Base-by-base conservation (phyloP, 2,329 filamentous ascomycete genomes). In the Coniochaeta ligniaria region DNA sequence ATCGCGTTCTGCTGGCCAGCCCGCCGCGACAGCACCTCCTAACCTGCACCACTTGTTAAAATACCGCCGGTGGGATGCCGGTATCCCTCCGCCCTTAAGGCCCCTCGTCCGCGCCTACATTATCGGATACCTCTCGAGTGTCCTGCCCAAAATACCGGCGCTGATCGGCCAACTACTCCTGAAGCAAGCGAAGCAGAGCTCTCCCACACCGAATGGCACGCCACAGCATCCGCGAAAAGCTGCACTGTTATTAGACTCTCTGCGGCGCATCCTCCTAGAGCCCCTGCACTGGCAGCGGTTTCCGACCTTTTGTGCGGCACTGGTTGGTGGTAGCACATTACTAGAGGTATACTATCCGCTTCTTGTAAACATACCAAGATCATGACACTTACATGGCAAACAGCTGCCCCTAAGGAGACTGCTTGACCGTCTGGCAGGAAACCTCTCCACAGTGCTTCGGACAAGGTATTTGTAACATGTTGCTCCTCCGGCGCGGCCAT, bases 311-410 rank as follows among this genome's bases (percentile, higher is more conserved):
- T 88, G 85, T 69, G 85, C 84, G 8, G 75, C 78, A 7, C 72
- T 88, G 11, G 80, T 84, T 43, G 85, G 85, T 36, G 84, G 84
- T 43, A 82, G 80, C 63, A 85, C 83, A 26, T 69, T 87, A n/a
- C 69, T 87, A n/a, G 79, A 86, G 76, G 84, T 82, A 73, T 66
- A 77, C 17, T n/a, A 52, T 31, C 22, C 12, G 22, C 12, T 17
- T 28, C 47, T 52, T 52, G 6, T 41, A 5, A 5, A 31, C 16
- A 16, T 52, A 16, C 38, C 47, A 31, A 31, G 26, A 31, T 14
- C 35, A 8, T 36, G 12, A 36, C 35, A 36, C 35, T 60, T 41
- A 26, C 20, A 43, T 52, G 9, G 52, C 76, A 2, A 31, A 31
- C 47, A 52, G 75, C 62, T 72, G 14, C 73, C 74, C 0, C 58